These are phyloP conservation scores for Marasmius oreades DNA, from an alignment of 1,284 basidiomycete genomes.

Conservation along the genomic window DNA sequence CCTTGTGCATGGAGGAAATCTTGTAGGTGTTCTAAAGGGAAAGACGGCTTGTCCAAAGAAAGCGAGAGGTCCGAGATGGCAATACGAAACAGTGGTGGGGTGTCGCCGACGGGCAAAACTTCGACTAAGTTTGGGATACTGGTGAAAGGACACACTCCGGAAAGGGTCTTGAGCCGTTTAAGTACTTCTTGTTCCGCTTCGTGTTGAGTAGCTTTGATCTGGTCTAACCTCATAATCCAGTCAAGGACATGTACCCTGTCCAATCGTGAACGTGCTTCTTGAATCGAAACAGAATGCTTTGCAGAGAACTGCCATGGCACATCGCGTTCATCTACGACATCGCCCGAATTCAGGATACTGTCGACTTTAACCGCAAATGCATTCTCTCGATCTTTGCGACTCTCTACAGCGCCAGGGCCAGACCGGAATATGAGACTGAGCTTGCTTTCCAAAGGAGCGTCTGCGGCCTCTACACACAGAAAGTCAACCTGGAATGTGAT, in stretches of 20 bases:
- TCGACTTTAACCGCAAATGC: slow-evolving; percentile 80
- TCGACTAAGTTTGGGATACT: slow-evolving; percentile 35
- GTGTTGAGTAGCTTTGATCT: slow-evolving; percentile 31
- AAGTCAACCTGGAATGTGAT: slow-evolving; percentile 60
- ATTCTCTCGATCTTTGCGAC: slow-evolving; percentile 76
- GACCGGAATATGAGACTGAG: slow-evolving; percentile 79
- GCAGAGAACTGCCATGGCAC: slow-evolving; percentile 53
- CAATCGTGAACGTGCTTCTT: slow-evolving; percentile 75
- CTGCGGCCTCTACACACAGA: slow-evolving; percentile 78
- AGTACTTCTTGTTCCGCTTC: slow-evolving; percentile 31
- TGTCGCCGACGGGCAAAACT: slow-evolving; percentile 34
- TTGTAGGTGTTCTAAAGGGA: slow-evolving; percentile 52
- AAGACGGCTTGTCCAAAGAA: slow-evolving; percentile 60
- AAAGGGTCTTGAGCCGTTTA: slow-evolving; percentile 28
- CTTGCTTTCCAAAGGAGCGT: slow-evolving; percentile 84
- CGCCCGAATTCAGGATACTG: slow-evolving; percentile 47
- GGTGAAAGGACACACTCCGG: slow-evolving; percentile 19
- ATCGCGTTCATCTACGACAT: slow-evolving; percentile 19
- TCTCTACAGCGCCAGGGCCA: slow-evolving; percentile 73
- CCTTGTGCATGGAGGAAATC: slow-evolving; percentile 76
- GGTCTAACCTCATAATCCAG: slow-evolving; percentile 65
- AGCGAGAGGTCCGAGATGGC: slow-evolving; percentile 61
- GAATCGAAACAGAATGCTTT: slow-evolving; percentile 62
- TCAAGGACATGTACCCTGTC: slow-evolving; percentile 74
- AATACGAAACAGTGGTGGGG: slow-evolving; percentile 76